Conservation (phyloP, 768 basidiomycete species). For the Flagelloscypha sp. region DNA sequence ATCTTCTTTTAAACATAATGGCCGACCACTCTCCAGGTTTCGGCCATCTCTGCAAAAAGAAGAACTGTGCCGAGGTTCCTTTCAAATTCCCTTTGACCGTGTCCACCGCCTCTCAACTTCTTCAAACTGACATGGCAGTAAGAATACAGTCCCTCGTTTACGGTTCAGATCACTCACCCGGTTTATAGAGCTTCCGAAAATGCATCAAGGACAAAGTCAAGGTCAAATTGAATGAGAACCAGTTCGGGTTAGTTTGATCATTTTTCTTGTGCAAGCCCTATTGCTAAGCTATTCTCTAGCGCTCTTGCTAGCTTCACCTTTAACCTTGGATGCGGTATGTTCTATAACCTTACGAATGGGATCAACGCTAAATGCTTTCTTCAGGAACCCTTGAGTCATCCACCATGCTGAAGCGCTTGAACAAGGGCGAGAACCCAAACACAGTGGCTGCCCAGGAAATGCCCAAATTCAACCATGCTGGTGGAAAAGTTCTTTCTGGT, state of each 20-base stretch:
- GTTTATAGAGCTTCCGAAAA: constrained; percentile 17
- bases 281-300: no score
- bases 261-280: no score
- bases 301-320: constrained; percentile 25
- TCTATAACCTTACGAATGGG: no score
- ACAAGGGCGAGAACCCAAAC: constrained; percentile 23
- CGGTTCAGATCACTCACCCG: no score
- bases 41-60: constrained; percentile 24
- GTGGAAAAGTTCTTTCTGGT: constrained; percentile 19
- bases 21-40: no score
- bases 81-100: constrained; percentile 26
- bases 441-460: constrained; percentile 24
- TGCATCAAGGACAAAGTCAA: constrained; percentile 22
- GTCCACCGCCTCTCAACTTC: constrained; percentile 20
- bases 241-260: no score
- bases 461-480: constrained; percentile 23
- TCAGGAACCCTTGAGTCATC: constrained; percentile 17
- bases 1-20: no score
- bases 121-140: constrained; percentile 21
- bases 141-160: no score
- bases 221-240: constrained; percentile 23
- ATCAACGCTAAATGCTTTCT: no score
- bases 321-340: constrained; percentile 23
- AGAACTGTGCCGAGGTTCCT: constrained; percentile 24
- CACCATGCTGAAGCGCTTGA: constrained; percentile 22